phyloP scores from a whole-genome alignment of 345 rosid species.

The Populus tremula region DNA sequence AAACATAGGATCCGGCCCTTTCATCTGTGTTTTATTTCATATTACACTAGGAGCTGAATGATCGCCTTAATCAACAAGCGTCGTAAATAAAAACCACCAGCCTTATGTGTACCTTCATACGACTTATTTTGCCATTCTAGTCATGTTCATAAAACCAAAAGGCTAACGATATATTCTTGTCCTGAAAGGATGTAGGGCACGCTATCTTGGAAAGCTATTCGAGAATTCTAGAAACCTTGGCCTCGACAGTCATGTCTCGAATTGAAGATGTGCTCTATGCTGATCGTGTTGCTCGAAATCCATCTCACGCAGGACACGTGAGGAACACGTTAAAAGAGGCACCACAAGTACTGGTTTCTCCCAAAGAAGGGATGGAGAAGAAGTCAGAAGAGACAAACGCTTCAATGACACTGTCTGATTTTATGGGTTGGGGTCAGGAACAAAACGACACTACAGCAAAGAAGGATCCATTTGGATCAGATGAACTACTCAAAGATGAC shows the following conservation, averaged over 20 bases:
- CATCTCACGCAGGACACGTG: conserved; percentile 36
- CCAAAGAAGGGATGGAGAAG: conserved; percentile 1
- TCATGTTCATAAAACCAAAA: not conserved
- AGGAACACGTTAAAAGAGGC: conserved; percentile 30
- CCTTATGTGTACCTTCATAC: not conserved
- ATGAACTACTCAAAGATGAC: conserved; percentile 36
- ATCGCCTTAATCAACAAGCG: not conserved
- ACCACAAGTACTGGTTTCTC: conserved; percentile 5
- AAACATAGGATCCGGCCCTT: conserved; percentile 2
- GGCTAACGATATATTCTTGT: conserved; percentile 1
- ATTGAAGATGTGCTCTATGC: conserved; percentile 78
- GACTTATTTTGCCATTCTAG: not conserved
- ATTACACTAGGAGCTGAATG: not conserved
- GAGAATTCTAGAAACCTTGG: conserved; percentile 78
- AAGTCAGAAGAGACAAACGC: conserved; percentile 23
- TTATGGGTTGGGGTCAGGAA: conserved; percentile 68
- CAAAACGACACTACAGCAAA: conserved; percentile 35
- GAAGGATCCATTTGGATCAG: conserved; percentile 30
- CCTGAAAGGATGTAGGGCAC: conserved; percentile 73
- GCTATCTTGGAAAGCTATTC: conserved; percentile 85
- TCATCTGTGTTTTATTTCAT: not conserved
- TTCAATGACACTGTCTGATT: conserved; percentile 60
- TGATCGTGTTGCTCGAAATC: conserved; percentile 54
- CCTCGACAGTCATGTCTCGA: conserved; percentile 67
- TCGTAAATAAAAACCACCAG: not conserved